Base-by-base conservation (phyloP, 495 filamentous ascomycete species). In the Aspergillus ellipticus region DNA sequence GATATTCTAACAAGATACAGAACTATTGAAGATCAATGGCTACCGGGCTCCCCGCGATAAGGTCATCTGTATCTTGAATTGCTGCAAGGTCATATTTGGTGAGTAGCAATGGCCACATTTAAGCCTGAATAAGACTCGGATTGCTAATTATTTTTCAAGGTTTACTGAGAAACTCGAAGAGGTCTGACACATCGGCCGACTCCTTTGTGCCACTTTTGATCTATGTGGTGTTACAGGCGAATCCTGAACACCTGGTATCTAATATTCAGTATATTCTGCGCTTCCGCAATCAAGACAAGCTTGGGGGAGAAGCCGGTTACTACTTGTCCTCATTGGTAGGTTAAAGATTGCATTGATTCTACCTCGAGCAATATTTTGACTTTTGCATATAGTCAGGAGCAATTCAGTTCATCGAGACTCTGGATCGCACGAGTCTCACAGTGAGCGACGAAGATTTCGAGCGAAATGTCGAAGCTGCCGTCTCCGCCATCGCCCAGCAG, bases 81-180 rank as follows among this genome's bases (percentile, higher is more conserved):
- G 92, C 74, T 99, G 94, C 81, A 99, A 99, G 70, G 94, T 99
- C 52, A 97, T 99, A 51, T 97, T 99, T 76, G 94, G 92, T 90
- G 69, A 62, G 81, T 64, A 43, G 11, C 22, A 16, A 28, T 28
- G 28, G 13, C 6, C 11, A 8, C 3, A 19, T 26, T 16, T 28
- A 13, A 10, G 42, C 21, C 42, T 53, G 13, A 35, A 17, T 8
- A 17, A 43, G 20, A 28, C 26, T 20, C 11, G 9, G 31, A 1
- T 15, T 24, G 43, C 58, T 66, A 50, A 64, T 42, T n/a, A 1
- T 41, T 4, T 16, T 41, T 20, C 6, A 55, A 92, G 89, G 90
- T n/a, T 80, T 96, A 17, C 77, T 98, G 48, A 91, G 90, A 55
- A 95, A 96, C 69, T 83, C 90, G 22, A 93, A 96, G 66, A 86